phyloP scores from a whole-genome alignment of 2,329 filamentous ascomycete species.

The Fusarium keratoplasticum region DNA sequence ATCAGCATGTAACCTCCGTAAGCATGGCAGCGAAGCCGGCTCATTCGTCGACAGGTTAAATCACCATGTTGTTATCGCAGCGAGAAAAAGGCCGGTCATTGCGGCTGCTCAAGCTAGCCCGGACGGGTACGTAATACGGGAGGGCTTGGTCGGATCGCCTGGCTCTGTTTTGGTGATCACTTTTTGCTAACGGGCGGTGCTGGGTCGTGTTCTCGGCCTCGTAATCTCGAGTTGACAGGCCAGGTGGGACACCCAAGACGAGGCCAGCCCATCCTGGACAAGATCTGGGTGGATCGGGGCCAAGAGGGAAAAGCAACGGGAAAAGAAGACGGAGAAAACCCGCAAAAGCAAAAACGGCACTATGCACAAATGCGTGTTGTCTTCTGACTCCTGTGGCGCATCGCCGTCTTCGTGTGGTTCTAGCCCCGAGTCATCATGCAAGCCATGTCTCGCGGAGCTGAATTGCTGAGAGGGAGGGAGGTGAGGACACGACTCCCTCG shows the following conservation, averaged over 20 bases:
- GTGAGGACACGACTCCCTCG: slow-evolving; percentile 22
- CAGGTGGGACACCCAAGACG: slow-evolving; percentile 14
- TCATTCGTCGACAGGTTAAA: slow-evolving; percentile 32
- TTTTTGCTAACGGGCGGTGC: slow-evolving; percentile 17
- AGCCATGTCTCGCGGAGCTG: slow-evolving; percentile 40
- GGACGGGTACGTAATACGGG: slow-evolving; percentile 35
- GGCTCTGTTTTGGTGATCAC: slow-evolving; percentile 15
- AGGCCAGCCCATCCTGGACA: slow-evolving; percentile 31
- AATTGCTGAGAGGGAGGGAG: slow-evolving; percentile 3
- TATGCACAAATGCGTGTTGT: slow-evolving; percentile 11
- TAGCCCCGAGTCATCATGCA: slow-evolving; percentile 36
- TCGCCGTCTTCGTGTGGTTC: slow-evolving; percentile 26
- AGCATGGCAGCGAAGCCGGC: slow-evolving; percentile 9
- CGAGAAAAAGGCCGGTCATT: slow-evolving; percentile 15
- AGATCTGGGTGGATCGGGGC: slow-evolving; percentile 37
- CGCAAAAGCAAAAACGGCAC: slow-evolving; percentile 17
- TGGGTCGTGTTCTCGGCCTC: slow-evolving; percentile 31
- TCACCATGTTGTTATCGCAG: slow-evolving; percentile 12
- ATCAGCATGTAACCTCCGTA: not conserved
- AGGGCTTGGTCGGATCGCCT: slow-evolving; percentile 12
- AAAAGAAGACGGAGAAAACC: slow-evolving; percentile 17
- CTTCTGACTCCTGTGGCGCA: slow-evolving; percentile 30
- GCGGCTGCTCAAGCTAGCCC: not conserved
- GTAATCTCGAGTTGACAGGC: slow-evolving; percentile 29
- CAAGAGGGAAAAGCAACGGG: slow-evolving; percentile 18